Conservation (phyloP, 2,329 filamentous ascomycete genomes). For the Verticillium albo-atrum region DNA sequence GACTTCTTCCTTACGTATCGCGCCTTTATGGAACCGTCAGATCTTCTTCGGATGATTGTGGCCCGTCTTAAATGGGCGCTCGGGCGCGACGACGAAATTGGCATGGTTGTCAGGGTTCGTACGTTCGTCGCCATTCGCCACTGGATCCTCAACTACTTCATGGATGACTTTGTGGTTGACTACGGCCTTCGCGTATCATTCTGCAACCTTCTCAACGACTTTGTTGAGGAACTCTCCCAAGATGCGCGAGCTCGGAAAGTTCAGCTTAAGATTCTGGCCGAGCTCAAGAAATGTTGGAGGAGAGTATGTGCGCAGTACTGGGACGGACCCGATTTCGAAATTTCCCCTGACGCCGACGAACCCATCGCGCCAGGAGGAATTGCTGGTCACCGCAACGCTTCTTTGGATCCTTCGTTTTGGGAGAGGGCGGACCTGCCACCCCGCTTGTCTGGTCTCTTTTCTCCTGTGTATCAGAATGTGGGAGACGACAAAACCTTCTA, state of each 20-base stretch:
- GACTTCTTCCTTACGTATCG: slow-evolving; percentile 98
- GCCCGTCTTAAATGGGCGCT: slow-evolving; percentile 86
- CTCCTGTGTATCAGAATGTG: slow-evolving; percentile 20
- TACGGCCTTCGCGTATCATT: slow-evolving; percentile 71
- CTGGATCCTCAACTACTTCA: slow-evolving; percentile 97
- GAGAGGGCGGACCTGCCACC: slow-evolving; percentile 38
- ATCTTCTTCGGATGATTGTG: slow-evolving; percentile 79
- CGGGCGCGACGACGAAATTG: slow-evolving; percentile 72
- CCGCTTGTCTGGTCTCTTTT: slow-evolving; percentile 36
- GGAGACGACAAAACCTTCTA: slow-evolving; percentile 30
- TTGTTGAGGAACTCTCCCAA: slow-evolving; percentile 50
- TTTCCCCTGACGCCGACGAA: slow-evolving; percentile 55
- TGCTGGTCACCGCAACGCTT: slow-evolving; percentile 54
- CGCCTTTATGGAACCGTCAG: slow-evolving; percentile 71
- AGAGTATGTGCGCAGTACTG: slow-evolving; percentile 86
- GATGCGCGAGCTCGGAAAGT: slow-evolving; percentile 42
- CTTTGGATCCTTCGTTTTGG: slow-evolving; percentile 51
- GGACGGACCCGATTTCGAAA: slow-evolving; percentile 67
- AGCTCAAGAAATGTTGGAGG: slow-evolving; percentile 97
- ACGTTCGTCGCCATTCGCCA: slow-evolving; percentile 94
- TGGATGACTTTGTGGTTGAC: slow-evolving; percentile 84
- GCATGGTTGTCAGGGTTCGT: slow-evolving; percentile 89
- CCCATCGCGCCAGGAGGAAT: slow-evolving; percentile 75
- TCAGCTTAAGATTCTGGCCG: slow-evolving; percentile 79
- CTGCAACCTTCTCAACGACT: slow-evolving; percentile 73